phyloP scores from a whole-genome alignment of 2,329 filamentous ascomycete species.

The Erysiphe neolycopersici region DNA sequence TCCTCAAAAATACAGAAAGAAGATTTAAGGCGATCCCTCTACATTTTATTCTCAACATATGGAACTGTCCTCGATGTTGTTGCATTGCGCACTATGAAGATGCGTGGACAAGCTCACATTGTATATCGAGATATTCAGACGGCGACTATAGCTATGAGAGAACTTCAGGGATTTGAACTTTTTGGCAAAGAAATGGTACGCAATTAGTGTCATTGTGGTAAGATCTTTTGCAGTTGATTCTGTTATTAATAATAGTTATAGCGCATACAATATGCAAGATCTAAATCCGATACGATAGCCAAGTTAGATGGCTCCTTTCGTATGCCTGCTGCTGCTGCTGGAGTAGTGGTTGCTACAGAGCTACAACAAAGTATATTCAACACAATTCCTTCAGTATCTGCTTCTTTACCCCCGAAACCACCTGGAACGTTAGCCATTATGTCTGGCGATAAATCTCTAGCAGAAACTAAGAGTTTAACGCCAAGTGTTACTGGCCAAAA shows the following conservation, averaged over 20 bases:
- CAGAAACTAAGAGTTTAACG: slow-evolving; percentile 26
- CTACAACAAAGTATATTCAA: slow-evolving; percentile 62
- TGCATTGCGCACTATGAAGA: slow-evolving; percentile 64
- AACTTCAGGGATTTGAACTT: slow-evolving; percentile 63
- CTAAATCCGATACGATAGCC: slow-evolving; percentile 63
- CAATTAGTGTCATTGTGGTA: slow-evolving; percentile 25
- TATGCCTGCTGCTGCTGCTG: slow-evolving; percentile 29
- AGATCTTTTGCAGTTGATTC: not conserved
- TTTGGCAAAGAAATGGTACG: slow-evolving; percentile 64
- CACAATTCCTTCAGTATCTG: slow-evolving; percentile 25
- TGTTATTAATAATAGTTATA: slow-evolving; percentile 15
- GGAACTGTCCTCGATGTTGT: slow-evolving; percentile 81
- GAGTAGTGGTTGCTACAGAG: slow-evolving; percentile 37
- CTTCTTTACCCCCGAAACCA: slow-evolving; percentile 15
- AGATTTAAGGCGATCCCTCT: slow-evolving; percentile 65
- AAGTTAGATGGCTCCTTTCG: slow-evolving; percentile 83
- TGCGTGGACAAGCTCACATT: slow-evolving; percentile 89
- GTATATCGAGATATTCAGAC: slow-evolving; percentile 72
- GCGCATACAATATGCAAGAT: slow-evolving; percentile 80
- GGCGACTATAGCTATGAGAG: slow-evolving; percentile 82
- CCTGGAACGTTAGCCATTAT: slow-evolving; percentile 20
- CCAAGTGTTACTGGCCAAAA: slow-evolving; percentile 31
- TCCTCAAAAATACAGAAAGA: slow-evolving; percentile 74
- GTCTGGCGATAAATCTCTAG: slow-evolving; percentile 21
- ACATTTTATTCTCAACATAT: slow-evolving; percentile 84